Evolutionary conservation across 495 filamentous ascomycete genomes (phyloP).

Genomic region (Haplographium delicatum): DNA sequence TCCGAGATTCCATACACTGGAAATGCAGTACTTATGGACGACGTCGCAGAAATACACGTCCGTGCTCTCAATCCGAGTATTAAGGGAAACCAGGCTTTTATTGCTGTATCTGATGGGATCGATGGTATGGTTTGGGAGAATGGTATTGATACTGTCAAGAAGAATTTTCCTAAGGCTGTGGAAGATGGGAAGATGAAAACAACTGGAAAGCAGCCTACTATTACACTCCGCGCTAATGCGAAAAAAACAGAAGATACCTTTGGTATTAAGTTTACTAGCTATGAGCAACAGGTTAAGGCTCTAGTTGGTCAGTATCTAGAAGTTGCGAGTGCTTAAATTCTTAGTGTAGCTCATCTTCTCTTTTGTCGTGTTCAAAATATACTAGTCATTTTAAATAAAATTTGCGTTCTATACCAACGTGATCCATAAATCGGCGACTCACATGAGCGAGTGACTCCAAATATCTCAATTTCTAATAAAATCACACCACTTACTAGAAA

Average conservation of each 20-base stretch:
- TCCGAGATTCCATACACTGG: constrained; percentile 22
- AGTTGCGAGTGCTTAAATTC: too few species aligned
- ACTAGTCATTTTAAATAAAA: too few species aligned
- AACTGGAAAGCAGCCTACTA: too few species aligned
- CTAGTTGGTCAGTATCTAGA: constrained; percentile 34
- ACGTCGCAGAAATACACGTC: constrained; percentile 39
- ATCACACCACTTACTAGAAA: too few species aligned
- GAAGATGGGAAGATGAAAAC: constrained; percentile 29
- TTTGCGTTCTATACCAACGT: too few species aligned
- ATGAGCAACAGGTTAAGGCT: constrained; percentile 44
- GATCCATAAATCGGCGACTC: too few species aligned
- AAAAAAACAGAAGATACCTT: constrained; percentile 39
- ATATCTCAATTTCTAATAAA: too few species aligned
- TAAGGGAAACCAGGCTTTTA: constrained; percentile 35
- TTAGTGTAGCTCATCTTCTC: too few species aligned
- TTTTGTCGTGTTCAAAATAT: too few species aligned
- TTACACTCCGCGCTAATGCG: constrained; percentile 35
- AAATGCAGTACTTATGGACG: constrained; percentile 34
- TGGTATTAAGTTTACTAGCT: constrained; percentile 39
- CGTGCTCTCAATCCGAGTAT: constrained; percentile 33
- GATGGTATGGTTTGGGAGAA: constrained; percentile 40
- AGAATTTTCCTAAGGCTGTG: constrained; percentile 38
- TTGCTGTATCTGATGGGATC: constrained; percentile 24
- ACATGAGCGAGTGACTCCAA: too few species aligned
- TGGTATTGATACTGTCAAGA: constrained; percentile 32